Evolutionary conservation across 108 stramenopile genomes (phyloP), one percentile per base, ranked within the genome.

Genomic region (Pelagomonas calceolata): DNA sequence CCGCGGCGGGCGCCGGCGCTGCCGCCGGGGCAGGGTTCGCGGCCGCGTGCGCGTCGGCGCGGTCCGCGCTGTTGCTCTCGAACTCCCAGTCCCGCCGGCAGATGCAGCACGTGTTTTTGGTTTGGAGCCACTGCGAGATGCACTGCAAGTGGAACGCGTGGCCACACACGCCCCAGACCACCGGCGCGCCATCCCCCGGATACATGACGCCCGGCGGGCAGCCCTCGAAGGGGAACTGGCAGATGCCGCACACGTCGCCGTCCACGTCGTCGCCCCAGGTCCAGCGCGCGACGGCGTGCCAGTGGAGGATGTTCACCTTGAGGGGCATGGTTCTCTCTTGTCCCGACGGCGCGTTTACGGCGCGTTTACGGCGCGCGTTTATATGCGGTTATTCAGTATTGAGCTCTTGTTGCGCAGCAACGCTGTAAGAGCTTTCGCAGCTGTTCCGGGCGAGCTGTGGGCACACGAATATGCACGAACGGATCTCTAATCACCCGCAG

Each of bases 101-200:
- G 66, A 88, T 89, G 4, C 91, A 91, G 85, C 91, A 92, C 16
- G 87, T 78, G 39, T 36, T 65, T 64, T 72, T 72, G 4, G 70
- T 82, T 66, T 64, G 65, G 64, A 91, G 69, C 93, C 91, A 91
- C 16, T 84, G 80, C 30, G 80, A 76, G 10, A 90, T 85, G 70
- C 94, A 92, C 65, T 92, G 89, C 74, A 92, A 79, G 78, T 94
- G 93, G 80, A 90, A 91, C 12, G 87, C 88, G 83, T 95, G 92
- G 30, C 81, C 82, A 69, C 92, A 93, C 64, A 86, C 86, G 7
- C 94, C 94, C 84, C 86, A 91, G 51, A 71, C 70, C n/a, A 35
- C 36, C 34, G 31, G 63, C 21, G 43, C 32, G 70, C 68, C 73
- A 33, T 60, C 51, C 21, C 51, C 51, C 0, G 37, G 36, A 26